Evolutionary conservation across 1,139 yeast species (phyloP), one percentile per base, ranked within the genome.

Genomic region (Diutina ranongensis): DNA sequence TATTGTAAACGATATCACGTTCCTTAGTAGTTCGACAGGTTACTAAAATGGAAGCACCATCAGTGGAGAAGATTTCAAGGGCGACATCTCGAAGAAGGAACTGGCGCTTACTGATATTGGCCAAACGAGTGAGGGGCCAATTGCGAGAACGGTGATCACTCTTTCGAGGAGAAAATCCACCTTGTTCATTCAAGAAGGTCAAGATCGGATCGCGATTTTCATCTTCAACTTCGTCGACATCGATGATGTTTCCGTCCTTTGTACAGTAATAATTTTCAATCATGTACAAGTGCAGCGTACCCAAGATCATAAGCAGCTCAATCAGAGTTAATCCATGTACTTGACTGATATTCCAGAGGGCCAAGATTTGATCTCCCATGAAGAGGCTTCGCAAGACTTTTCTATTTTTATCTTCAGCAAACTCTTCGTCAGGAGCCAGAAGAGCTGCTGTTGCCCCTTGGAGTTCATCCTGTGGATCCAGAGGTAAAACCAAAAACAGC

Each of bases 31-130:
- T 65, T 28, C 72, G 60, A 45, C 83, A 75, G 0, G 88, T 83
- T 2, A 80, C 65, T 48, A 83, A 61, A 34, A 80, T 68, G 52
- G 84, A 80, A 3, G 80, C 75, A 0, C 94, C 94, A 58, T 82
- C 80, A 28, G 72, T 71, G 58, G 84, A 83, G 52, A 84, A 80
- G 58, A 85, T 63, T 55, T 86, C 96, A 40, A 85, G 57, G 0
- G 89, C 95, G 46, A 82, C 83, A 58, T 85, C 94, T 47, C 95
- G 63, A 19, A 85, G 65, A 21, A 86, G 59, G 54, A 85, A 86
- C 44, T 83, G 87, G 45, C 94, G 64, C 53, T 81, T 83, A 3
- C 86, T 78, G 21, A 82, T 74, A 9, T 83, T 76, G 2, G 78
- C 73, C 33, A 86, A 58, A 42, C 72, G 74, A 5, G 68, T 67